Conservation (phyloP, 345 rosid species). For the Salix purpurea region DNA sequence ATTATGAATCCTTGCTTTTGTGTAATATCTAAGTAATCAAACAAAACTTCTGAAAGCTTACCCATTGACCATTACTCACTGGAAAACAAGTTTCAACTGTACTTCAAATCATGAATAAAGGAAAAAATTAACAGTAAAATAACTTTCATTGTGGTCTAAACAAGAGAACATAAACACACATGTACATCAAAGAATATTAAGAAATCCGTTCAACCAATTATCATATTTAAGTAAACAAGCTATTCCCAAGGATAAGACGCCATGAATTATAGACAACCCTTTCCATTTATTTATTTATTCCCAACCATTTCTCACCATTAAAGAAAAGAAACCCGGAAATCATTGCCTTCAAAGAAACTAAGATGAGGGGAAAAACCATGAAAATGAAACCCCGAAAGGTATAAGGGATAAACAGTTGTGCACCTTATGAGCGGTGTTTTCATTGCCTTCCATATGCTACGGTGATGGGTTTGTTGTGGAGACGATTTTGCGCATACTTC, state of each 20-base stretch:
- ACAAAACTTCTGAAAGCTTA: neutral
- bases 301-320: neutral
- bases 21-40: neutral
- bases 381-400: neutral
- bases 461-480: conserved; percentile 6
- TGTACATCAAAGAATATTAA: neutral
- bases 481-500: conserved; percentile 4
- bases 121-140: neutral
- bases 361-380: neutral
- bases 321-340: neutral
- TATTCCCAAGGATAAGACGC: too few relatives aligned
- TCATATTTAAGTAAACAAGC: too few relatives aligned
- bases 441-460: conserved; percentile 44
- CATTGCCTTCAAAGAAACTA: neutral
- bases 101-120: neutral
- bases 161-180: neutral
- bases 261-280: neutral
- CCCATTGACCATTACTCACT: neutral
- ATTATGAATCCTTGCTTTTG: too few relatives aligned
- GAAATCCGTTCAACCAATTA: too few relatives aligned
- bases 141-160: neutral
- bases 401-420: neutral
- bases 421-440: conserved; percentile 37
- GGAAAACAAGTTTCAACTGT: neutral
- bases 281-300: neutral